Evolutionary conservation across 2,329 filamentous ascomycete species (phyloP).

Genomic region (Fulvia fulva): DNA sequence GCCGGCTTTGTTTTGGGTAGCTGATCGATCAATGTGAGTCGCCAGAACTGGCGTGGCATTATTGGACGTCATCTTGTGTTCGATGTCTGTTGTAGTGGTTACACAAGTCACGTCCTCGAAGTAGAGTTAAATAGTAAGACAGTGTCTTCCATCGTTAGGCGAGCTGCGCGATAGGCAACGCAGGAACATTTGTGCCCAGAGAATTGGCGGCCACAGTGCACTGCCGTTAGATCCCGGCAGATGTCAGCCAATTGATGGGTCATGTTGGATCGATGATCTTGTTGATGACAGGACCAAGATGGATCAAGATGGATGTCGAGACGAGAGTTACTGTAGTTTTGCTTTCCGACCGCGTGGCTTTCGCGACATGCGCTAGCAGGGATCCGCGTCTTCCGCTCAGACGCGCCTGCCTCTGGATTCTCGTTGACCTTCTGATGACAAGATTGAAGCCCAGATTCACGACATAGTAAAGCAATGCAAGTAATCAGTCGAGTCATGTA

Average conservation of each 20-base stretch:
- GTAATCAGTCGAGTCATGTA: too few species aligned
- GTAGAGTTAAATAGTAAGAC: neutral
- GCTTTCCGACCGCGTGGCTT: too few species aligned
- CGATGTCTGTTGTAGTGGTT: neutral
- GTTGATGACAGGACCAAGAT: too few species aligned
- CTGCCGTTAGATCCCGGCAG: neutral
- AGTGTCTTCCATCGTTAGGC: neutral
- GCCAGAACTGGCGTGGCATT: neutral
- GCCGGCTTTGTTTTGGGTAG: neutral
- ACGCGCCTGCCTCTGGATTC: too few species aligned
- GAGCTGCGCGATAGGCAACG: neutral
- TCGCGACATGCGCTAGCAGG: too few species aligned
- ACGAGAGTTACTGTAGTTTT: too few species aligned
- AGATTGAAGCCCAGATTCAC: too few species aligned
- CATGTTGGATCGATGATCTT: too few species aligned
- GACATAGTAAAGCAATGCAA: too few species aligned
- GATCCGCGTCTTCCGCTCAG: too few species aligned
- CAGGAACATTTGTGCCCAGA: neutral
- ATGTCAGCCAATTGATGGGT: neutral
- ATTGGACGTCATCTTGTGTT: neutral
- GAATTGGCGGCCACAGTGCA: constrained; percentile 1
- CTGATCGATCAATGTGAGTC: neutral
- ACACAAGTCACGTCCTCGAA: neutral
- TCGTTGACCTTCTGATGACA: too few species aligned
- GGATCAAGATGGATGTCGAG: too few species aligned